phyloP scores from a whole-genome alignment of 345 rosid genomes.

The Eucalyptus cloeziana region DNA sequence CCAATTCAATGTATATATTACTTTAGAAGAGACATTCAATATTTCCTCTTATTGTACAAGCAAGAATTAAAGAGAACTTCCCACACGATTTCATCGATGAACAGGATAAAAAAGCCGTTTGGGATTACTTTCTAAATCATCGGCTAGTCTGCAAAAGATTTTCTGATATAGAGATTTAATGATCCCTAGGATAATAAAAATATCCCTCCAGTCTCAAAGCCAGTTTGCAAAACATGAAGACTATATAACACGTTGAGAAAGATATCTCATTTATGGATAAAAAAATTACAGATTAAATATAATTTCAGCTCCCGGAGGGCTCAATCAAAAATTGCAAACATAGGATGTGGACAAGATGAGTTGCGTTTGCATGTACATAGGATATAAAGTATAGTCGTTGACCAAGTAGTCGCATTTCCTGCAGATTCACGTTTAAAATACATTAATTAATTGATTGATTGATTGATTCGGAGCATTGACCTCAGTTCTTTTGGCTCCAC shows the following conservation, averaged over 20 bases:
- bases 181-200: not conserved
- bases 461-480: not conserved
- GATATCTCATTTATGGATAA: not conserved
- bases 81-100: not conserved
- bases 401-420: not conserved
- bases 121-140: not conserved
- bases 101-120: not conserved
- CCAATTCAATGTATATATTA: not conserved
- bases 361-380: not conserved
- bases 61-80: not conserved
- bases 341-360: no score
- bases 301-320: not conserved
- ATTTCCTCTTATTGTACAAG: not conserved
- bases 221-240: not conserved
- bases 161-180: not conserved
- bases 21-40: not conserved
- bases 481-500: not conserved
- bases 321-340: not conserved
- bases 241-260: not conserved
- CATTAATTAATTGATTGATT: not conserved
- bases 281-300: not conserved
- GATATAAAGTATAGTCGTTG: not conserved
- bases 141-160: not conserved
- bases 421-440: not conserved
- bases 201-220: not conserved